phyloP scores from a whole-genome alignment of 2,329 filamentous ascomycete species.

The Apiospora pterosperma region DNA sequence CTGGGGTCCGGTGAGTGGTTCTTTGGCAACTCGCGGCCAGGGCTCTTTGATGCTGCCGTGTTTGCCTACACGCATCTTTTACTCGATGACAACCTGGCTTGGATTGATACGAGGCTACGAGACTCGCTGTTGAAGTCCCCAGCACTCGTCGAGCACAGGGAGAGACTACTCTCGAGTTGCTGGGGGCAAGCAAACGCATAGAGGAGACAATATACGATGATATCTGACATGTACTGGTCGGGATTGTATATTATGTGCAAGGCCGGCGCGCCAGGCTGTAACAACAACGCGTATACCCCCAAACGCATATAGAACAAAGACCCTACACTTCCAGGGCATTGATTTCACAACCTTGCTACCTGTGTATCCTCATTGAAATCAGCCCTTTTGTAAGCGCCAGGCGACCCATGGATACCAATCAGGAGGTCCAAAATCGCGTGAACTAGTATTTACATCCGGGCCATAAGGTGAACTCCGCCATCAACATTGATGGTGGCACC shows the following conservation, averaged over 20 bases:
- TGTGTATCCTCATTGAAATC: not conserved
- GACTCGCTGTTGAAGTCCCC: conserved; percentile 53
- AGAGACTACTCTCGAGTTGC: conserved; percentile 51
- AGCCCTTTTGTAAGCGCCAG: not conserved
- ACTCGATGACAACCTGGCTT: conserved; percentile 59
- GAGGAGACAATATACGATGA: not conserved
- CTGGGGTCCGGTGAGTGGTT: conserved; percentile 44
- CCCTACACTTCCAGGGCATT: conserved; percentile 4
- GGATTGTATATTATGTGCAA: not conserved
- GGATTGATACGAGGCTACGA: conserved; percentile 60
- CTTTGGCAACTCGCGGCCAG: conserved; percentile 51
- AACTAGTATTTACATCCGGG: conserved; percentile 37
- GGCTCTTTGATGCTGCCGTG: conserved; percentile 80
- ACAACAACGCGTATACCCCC: conserved; percentile 4
- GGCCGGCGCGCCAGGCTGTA: conserved; percentile 3
- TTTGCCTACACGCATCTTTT: conserved; percentile 88
- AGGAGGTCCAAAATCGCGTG: not conserved
- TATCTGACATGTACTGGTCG: not conserved
- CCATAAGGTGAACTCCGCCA: conserved; percentile 45
- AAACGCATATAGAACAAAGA: not conserved
- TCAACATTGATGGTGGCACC: conserved; percentile 63
- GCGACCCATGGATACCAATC: not conserved
- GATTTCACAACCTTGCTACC: not conserved
- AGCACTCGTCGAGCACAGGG: conserved; percentile 63
- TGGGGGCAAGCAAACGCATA: conserved; percentile 27